Conservation (phyloP, 176 grass and related monocot genomes). For the Oryza brachyantha region DNA sequence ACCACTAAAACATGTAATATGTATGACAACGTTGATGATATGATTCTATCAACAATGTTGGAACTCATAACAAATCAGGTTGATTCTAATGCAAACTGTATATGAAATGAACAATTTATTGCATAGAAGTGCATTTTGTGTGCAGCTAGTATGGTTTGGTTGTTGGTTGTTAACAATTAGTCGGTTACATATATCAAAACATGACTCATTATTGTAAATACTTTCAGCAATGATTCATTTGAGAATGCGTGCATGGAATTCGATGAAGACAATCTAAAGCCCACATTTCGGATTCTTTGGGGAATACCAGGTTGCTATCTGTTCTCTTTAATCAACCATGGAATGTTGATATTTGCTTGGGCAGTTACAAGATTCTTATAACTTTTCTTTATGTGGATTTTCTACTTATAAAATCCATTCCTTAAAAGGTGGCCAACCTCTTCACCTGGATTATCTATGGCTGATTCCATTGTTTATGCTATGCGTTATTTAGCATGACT, state of each 20-base stretch:
- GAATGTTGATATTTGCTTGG: conserved; percentile 17
- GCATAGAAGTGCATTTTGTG: background rate
- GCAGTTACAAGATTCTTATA: background rate
- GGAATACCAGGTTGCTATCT: conserved; percentile 67
- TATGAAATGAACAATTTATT: background rate
- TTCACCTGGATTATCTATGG: background rate
- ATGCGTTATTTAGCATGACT: background rate
- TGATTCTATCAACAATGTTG: background rate
- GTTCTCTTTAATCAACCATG: background rate
- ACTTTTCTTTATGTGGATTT: background rate
- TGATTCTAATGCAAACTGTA: background rate
- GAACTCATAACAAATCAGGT: background rate
- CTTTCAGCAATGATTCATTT: conserved; percentile 64
- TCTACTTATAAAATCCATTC: background rate
- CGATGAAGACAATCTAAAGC: conserved; percentile 74
- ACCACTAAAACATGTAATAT: background rate
- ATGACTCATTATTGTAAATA: conserved; percentile 15
- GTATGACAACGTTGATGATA: background rate
- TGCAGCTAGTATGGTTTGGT: background rate
- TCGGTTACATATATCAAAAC: no score
- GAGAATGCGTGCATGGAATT: conserved; percentile 87
- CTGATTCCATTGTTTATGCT: background rate
- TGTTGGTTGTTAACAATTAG: background rate
- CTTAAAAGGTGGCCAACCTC: background rate
- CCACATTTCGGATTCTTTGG: conserved; percentile 84